Base-by-base conservation (phyloP, 495 filamentous ascomycete genomes). In the Aspergillus baeticus region DNA sequence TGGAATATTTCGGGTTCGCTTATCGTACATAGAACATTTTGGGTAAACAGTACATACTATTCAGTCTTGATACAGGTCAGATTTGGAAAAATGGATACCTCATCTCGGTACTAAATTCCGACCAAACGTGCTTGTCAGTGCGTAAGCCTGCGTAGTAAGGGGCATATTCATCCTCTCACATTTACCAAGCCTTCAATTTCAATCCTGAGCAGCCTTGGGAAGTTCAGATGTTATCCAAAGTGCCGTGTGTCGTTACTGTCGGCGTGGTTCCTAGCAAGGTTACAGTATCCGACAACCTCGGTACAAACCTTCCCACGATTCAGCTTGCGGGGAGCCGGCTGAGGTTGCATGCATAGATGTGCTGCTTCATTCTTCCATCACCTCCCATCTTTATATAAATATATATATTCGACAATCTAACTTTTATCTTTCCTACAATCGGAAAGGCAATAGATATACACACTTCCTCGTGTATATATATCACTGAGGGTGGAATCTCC, bases 251-350 rank as follows among this genome's bases (percentile, higher is more conserved):
- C 13, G 35, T 6, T 6, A 35, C 6, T 35, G 10, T 5, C n/a
- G 35, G 35, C 3, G n/a, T 37, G 15, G 18, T 10, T 20, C 20
- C 18, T 43, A 43, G 4, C 11, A n/a, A 31, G 22, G 33, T 48
- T 38, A 13, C 21, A 13, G 58, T 63, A 65, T 55, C 64, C 66
- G 64, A 67, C 45, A 60, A 61, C 50, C 54, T 57, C 54, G 54
- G 54, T 26, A 57, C 43, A n/a, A n/a, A n/a, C n/a, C 15, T 50
- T 39, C 36, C 22, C 10, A 11, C 10, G 7, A 11, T 21, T 29
- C 17, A 37, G 34, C 22, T 37, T 55, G 39, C 41, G 37, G 47
- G 37, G 55, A 42, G 41, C 38, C 29, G 15, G 23, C 23, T 37
- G 47, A 49, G 17, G 6, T 26, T 3, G 10, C 10, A 41, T 17